Evolutionary conservation across 768 basidiomycete genomes (phyloP).

Genomic region (Ephemerocybe angulata): DNA sequence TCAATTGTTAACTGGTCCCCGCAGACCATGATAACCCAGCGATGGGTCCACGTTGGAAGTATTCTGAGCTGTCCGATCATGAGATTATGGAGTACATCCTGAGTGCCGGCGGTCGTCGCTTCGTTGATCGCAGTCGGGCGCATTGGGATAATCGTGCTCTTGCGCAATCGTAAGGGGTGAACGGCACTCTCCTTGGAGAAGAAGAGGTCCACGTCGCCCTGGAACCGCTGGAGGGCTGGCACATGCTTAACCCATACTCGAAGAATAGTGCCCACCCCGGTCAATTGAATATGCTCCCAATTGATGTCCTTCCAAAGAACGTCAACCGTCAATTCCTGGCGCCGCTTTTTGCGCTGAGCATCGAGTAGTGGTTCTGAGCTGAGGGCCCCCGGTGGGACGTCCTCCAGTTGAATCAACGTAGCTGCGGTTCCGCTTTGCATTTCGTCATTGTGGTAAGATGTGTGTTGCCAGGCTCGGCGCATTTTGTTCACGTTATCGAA

Average conservation of each 20-base stretch:
- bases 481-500: conserved; percentile 23
- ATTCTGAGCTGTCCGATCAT: conserved; percentile 11
- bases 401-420: conserved; percentile 15
- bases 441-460: conserved; percentile 14
- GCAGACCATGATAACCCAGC: conserved; percentile 12
- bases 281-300: conserved; percentile 7
- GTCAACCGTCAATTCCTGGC: background rate
- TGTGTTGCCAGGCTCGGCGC: conserved; percentile 19
- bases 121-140: conserved; percentile 14
- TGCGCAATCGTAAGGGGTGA: conserved; percentile 13
- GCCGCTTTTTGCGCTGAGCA: background rate
- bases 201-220: background rate
- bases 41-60: background rate
- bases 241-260: conserved; percentile 13
- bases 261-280: background rate
- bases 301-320: conserved; percentile 6
- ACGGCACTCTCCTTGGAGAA: background rate
- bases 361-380: background rate
- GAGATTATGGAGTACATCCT: conserved; percentile 9
- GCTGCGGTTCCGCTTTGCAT: conserved; percentile 21
- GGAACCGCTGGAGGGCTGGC: background rate
- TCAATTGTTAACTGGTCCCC: conserved; percentile 19
- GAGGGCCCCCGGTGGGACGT: conserved; percentile 6
- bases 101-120: conserved; percentile 7
- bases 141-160: conserved; percentile 9